Conservation (phyloP, 768 basidiomycete species). For the Rhodotorula taiwanensis region DNA sequence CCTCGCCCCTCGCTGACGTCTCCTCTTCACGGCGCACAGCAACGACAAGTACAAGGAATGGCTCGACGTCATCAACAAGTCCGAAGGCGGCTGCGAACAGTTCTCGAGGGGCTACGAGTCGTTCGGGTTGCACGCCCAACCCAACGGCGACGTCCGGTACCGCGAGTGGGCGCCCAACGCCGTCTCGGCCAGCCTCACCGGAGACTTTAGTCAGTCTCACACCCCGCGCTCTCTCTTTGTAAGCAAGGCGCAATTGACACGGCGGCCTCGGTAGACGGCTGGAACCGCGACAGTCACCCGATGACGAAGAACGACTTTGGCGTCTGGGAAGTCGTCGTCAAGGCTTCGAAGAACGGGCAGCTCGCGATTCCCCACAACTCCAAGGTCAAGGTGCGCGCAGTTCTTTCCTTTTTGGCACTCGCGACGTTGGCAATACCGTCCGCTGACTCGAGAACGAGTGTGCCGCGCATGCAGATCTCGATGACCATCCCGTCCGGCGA, state of each 20-base stretch:
- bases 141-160: constrained; percentile 66
- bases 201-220: constrained; percentile 91
- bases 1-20: neutral
- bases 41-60: constrained; percentile 43
- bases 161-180: constrained; percentile 97
- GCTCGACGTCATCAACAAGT: constrained; percentile 38
- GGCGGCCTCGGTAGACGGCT: constrained; percentile 63
- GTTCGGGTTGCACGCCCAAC: constrained; percentile 65
- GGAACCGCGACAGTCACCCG: constrained; percentile 76
- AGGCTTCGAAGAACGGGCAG: constrained; percentile 59
- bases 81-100: constrained; percentile 75
- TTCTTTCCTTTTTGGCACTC: neutral
- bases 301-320: constrained; percentile 81
- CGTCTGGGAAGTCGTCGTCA: constrained; percentile 77
- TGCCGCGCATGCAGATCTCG: constrained; percentile 60
- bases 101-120: constrained; percentile 73
- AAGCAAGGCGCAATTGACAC: too few relatives aligned
- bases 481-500: constrained; percentile 72
- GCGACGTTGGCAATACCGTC: neutral
- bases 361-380: constrained; percentile 89
- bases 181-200: constrained; percentile 70
- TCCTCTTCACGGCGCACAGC: constrained; percentile 16
- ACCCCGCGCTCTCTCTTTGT: too few relatives aligned
- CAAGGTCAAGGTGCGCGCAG: constrained; percentile 70
- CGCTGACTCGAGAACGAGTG: too few relatives aligned